These are phyloP conservation scores for Solanum ossicruentum DNA, from an alignment of 257 asterid genomes.

Conservation along the genomic window DNA sequence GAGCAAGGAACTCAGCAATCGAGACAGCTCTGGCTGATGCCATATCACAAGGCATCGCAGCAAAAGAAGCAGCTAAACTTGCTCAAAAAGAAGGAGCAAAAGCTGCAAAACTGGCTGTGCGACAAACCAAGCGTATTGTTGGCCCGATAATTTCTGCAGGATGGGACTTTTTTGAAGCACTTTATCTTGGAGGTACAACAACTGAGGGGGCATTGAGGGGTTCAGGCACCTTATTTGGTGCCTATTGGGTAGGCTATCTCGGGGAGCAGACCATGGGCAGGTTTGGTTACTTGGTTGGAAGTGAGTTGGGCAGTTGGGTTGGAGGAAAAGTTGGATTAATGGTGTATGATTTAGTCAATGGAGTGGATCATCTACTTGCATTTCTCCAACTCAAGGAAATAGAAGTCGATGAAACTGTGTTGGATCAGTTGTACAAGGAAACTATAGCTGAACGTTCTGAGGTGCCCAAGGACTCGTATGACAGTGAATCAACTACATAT, in stretches of 20 bases:
- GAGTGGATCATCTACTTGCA: conserved; percentile 45
- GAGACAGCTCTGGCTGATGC: conserved; percentile 74
- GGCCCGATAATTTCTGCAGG: conserved; percentile 94
- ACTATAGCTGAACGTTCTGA: conserved; percentile 16
- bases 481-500: background rate
- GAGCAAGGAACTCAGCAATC: conserved; percentile 54
- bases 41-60: conserved; percentile 56
- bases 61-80: conserved; percentile 58
- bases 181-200: conserved; percentile 75
- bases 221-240: conserved; percentile 73
- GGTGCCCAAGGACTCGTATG: conserved; percentile 3
- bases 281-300: conserved; percentile 83
- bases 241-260: conserved; percentile 54
- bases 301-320: conserved; percentile 89
- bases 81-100: conserved; percentile 83
- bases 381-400: conserved; percentile 17
- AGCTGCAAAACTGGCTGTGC: conserved; percentile 85
- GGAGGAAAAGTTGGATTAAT: conserved; percentile 88
- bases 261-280: conserved; percentile 78
- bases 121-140: conserved; percentile 62
- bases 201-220: conserved; percentile 91
- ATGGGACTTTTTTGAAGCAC: conserved; percentile 91
- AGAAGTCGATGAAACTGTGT: conserved; percentile 9
- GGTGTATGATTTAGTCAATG: conserved; percentile 81
- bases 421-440: conserved; percentile 9